phyloP scores from a whole-genome alignment of 2,329 filamentous ascomycete species.

The Pseudogymnoascus sp. region DNA sequence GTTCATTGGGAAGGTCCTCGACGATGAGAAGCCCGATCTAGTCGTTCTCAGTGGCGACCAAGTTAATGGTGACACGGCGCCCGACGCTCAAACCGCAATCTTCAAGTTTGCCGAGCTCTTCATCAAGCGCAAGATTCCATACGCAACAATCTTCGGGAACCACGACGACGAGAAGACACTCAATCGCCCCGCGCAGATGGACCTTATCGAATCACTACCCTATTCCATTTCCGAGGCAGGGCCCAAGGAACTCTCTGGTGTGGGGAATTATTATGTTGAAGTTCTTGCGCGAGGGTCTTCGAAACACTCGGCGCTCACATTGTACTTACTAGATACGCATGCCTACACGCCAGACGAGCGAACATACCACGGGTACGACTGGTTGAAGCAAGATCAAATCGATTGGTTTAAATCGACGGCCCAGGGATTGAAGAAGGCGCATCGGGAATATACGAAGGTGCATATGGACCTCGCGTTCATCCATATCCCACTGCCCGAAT shows the following conservation, averaged over 20 bases:
- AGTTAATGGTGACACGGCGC: constrained; percentile 86
- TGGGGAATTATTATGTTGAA: constrained; percentile 93
- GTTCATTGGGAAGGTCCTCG: constrained; percentile 73
- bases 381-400: constrained; percentile 90
- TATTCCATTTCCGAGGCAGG: constrained; percentile 83
- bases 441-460: constrained; percentile 77
- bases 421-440: constrained; percentile 62
- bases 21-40: constrained; percentile 88
- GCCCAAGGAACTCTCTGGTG: constrained; percentile 73
- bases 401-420: constrained; percentile 85
- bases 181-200: constrained; percentile 71
- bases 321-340: constrained; percentile 95
- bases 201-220: constrained; percentile 74
- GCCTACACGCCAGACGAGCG: constrained; percentile 84
- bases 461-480: constrained; percentile 97
- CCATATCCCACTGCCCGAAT: constrained; percentile 92
- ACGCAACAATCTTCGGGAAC: constrained; percentile 91
- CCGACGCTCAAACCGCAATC: constrained; percentile 84
- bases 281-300: constrained; percentile 71
- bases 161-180: constrained; percentile 84
- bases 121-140: constrained; percentile 80
- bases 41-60: constrained; percentile 91
- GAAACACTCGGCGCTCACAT: constrained; percentile 79
- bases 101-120: constrained; percentile 87
- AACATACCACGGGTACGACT: constrained; percentile 88